Base-by-base conservation (phyloP, 140 eudicot genomes). In the Erigeron philadelphicus region DNA sequence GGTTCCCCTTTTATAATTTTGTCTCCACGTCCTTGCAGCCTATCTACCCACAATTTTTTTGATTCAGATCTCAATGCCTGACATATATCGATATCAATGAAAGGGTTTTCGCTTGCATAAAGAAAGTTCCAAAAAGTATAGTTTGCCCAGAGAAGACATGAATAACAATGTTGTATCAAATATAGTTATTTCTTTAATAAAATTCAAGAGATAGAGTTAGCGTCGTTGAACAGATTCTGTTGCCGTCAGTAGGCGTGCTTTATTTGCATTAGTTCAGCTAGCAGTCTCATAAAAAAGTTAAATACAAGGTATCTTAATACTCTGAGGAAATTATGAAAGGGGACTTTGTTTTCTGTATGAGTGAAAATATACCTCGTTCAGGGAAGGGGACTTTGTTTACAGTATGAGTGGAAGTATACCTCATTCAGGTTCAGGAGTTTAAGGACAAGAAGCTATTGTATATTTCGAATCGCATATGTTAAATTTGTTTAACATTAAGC, bases 31-130 rank as follows among this genome's bases (percentile, higher is more conserved):
- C 9, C 67, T 64, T 45, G 21, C 56, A 52, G 54, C 52, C 60
- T 40, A 64, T 64, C 41, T 17, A 54, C 68, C 62, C 54, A 18
- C 60, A 50, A 9, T 11, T 47, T 61, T 11, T 73, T 49, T 59
- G 43, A 46, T 57, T 58, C 45, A 23, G 15, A 71, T 72, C 53
- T 53, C 47, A 25, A 42, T 31, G 11, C 46, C 41, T 44, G 48
- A 41, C 59, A 9, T 64, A 5, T 73, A 16, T 16, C 40, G 42
- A 43, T 60, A 25, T 63, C 19, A 63, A 63, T 73, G 16, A 13
- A 62, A 73, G 64, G 25, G 18, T 41, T 48, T 18, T 50, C 44
- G 8, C 43, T 17, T 72, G 75, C 75, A 47, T 61, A 49, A 61
- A 35, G 8, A 31, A 12, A 61, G 53, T 61, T 17, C 25, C 18